Evolutionary conservation across 176 grass and related monocot genomes (phyloP).

Genomic region (Rhynchospora tenuis): DNA sequence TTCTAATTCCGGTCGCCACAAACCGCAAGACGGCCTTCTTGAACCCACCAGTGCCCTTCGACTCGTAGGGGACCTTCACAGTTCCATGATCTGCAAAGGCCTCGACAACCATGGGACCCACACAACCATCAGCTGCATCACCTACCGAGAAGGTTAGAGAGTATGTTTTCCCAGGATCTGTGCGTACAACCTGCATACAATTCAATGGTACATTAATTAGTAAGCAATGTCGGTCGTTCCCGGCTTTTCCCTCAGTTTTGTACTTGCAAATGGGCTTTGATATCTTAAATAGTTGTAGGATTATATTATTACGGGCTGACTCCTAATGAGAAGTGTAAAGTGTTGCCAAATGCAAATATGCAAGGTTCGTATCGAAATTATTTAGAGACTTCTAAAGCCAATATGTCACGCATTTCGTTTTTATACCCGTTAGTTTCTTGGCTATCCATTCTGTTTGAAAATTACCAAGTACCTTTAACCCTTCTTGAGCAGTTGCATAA

Average conservation of each 20-base stretch:
- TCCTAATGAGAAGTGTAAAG: not conserved
- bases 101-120: constrained; percentile 57
- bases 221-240: not conserved
- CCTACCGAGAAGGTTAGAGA: constrained; percentile 63
- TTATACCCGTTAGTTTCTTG: too few species aligned
- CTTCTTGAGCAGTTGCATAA: not conserved
- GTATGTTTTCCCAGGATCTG: constrained; percentile 51
- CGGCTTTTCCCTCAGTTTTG: not conserved
- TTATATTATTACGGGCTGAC: not conserved
- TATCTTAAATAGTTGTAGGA: not conserved
- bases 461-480: too few species aligned
- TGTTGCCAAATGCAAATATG: not conserved
- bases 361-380: not conserved
- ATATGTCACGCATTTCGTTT: too few species aligned
- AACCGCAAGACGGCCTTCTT: constrained; percentile 71
- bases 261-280: not conserved
- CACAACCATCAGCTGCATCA: constrained; percentile 57
- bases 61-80: constrained; percentile 61
- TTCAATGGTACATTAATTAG: not conserved
- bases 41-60: constrained; percentile 57
- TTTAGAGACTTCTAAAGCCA: too few species aligned
- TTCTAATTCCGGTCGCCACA: constrained; percentile 36
- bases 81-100: constrained; percentile 51
- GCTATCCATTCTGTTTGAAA: too few species aligned
- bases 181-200: constrained; percentile 55